Evolutionary conservation across 257 asterid genomes (phyloP).

Genomic region (Solanum dulcamara): DNA sequence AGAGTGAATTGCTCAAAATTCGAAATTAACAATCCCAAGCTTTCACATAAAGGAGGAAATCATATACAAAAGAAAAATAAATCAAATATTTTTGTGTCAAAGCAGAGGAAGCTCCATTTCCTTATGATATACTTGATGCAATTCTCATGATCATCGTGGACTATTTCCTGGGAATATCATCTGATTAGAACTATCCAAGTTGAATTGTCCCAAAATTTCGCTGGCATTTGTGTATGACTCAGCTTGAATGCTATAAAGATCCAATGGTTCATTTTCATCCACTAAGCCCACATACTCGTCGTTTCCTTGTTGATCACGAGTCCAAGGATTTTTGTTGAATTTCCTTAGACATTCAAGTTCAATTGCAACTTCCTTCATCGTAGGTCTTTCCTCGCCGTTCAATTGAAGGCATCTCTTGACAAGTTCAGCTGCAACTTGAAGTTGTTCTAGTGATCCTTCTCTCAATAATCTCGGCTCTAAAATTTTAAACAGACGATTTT

Average conservation of each 20-base stretch:
- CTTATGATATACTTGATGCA: background rate
- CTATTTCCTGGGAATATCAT: background rate
- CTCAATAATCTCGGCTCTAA: background rate
- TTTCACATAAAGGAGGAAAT: background rate
- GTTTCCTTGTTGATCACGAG: background rate
- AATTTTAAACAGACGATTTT: background rate
- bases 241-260: conserved; percentile 36
- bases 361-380: background rate
- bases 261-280: background rate
- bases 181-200: background rate
- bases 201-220: conserved; percentile 6
- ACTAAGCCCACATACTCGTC: background rate
- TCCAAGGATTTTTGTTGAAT: background rate
- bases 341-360: background rate
- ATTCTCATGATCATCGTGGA: background rate
- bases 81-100: background rate
- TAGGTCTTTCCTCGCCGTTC: background rate
- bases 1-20: background rate
- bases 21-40: background rate
- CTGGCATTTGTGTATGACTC: conserved; percentile 1
- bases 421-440: background rate
- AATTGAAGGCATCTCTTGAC: background rate
- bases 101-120: background rate
- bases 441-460: background rate
- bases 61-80: background rate